Conservation (phyloP, 129 eudicot species). For the Apium graveolens region DNA sequence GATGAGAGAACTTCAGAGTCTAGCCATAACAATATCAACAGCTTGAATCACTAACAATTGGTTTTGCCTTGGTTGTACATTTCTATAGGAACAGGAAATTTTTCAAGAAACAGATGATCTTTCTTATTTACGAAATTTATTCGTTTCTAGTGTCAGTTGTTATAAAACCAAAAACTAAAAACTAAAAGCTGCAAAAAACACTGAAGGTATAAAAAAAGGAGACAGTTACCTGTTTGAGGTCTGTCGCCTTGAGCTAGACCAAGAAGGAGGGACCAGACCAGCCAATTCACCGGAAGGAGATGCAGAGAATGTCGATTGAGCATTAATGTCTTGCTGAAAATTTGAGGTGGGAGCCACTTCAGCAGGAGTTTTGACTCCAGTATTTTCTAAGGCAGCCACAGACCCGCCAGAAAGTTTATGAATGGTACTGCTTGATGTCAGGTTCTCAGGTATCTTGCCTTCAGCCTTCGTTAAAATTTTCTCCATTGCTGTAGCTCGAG, state of each 20-base stretch:
- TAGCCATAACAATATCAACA: neutral
- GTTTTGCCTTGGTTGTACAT: neutral
- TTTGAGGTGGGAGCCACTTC: conserved; percentile 18
- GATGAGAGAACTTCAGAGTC: neutral
- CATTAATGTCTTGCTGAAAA: conserved; percentile 13
- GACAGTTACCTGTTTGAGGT: conserved; percentile 25
- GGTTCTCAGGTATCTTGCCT: conserved; percentile 16
- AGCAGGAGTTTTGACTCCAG: conserved; percentile 21
- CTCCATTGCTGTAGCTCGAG: conserved; percentile 5
- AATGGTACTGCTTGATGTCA: conserved; percentile 13
- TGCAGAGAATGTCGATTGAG: conserved; percentile 22
- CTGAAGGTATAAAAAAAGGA: neutral
- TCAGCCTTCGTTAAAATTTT: conserved; percentile 20
- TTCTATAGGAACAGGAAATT: neutral
- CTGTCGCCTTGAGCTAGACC: conserved; percentile 18
- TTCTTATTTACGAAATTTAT: neutral
- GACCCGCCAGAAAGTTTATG: conserved; percentile 16
- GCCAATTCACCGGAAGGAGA: conserved; percentile 23
- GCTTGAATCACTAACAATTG: neutral
- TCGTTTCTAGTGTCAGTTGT: neutral
- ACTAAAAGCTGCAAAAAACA: neutral
- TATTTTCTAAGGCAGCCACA: conserved; percentile 13
- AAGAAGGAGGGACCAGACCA: conserved; percentile 10
- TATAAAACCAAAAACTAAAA: neutral
- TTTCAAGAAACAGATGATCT: neutral